Percentiles rank a stretch among this genome's conserved stretches.
These are phyloP conservation scores for Ceratobasidium sp. DNA, from an alignment of 1,284 basidiomycete genomes.

Conservation along the genomic window DNA sequence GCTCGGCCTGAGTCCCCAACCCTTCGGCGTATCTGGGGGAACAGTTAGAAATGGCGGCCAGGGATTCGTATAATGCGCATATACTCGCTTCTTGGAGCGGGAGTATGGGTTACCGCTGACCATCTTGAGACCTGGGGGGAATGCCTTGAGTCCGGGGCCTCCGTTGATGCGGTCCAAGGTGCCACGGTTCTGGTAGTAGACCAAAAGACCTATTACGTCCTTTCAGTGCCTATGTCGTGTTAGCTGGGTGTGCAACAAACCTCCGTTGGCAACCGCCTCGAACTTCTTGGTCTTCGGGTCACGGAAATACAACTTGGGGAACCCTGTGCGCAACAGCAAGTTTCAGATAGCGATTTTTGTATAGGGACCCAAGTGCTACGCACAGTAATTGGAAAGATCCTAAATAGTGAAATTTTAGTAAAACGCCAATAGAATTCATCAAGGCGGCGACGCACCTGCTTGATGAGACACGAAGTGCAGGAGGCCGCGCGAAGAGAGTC, in stretches of 20 bases:
- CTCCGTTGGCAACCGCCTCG: conserved; percentile 52
- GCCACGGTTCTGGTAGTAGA: conserved; percentile 63
- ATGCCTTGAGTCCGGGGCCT: conserved; percentile 60
- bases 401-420: conserved; percentile 48
- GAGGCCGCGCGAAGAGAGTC: conserved; percentile 57
- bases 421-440: neutral
- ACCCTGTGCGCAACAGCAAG: conserved; percentile 54
- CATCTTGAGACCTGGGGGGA: conserved; percentile 64
- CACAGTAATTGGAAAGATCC: conserved; percentile 59
- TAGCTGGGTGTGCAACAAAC: neutral
- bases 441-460: conserved; percentile 27
- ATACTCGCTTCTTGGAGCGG: conserved; percentile 57
- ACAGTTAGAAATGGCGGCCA: neutral
- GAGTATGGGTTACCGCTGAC: conserved; percentile 60
- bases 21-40: conserved; percentile 4
- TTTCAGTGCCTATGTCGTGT: too few relatives aligned
- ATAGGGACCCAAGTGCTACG: neutral
- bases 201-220: conserved; percentile 55
- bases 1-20: conserved; percentile 52
- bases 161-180: conserved; percentile 58
- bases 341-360: neutral
- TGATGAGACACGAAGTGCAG: conserved; percentile 59
- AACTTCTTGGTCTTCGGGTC: conserved; percentile 58
- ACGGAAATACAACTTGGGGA: conserved; percentile 61
- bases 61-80: neutral